A percentile compares a stretch with the other conserved stretches of the same genome.
Conservation (phyloP, 1,284 basidiomycete species). For the Austroboletus sp. region DNA sequence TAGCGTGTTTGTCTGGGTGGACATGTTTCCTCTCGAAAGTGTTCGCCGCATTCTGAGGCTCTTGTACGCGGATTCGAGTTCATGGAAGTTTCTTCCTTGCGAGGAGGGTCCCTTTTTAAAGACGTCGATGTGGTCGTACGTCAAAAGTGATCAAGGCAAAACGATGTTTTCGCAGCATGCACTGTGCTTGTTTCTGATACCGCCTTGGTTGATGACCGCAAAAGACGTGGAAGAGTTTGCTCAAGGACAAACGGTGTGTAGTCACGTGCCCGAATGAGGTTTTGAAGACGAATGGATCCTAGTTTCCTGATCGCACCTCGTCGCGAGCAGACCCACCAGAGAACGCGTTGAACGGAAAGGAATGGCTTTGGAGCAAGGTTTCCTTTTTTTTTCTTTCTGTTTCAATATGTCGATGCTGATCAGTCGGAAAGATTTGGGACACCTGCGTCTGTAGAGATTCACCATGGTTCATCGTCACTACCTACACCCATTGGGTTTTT, state of each 20-base stretch:
- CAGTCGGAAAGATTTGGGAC: conserved; percentile 53
- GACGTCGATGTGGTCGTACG: conserved; percentile 45
- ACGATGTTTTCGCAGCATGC: conserved; percentile 25
- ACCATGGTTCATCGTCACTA: conserved; percentile 62
- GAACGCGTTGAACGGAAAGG: conserved; percentile 14
- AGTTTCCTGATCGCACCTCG: conserved; percentile 23
- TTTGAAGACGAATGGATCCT: conserved; percentile 3
- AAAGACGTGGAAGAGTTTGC: conserved; percentile 53
- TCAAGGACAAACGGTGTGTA: conserved; percentile 41
- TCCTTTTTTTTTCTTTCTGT: conserved; percentile 2
- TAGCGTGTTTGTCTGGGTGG: conserved; percentile 42
- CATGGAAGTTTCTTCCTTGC: conserved; percentile 40
- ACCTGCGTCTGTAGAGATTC: conserved; percentile 47
- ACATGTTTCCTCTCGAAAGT: conserved; percentile 50
- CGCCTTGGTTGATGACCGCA: conserved; percentile 57
- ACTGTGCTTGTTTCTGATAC: conserved; percentile 51
- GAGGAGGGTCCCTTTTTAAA: conserved; percentile 40
- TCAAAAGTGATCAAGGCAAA: conserved; percentile 10
- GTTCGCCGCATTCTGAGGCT: conserved; percentile 49
- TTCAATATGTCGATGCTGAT: conserved; percentile 10
- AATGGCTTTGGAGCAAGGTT: conserved; percentile 65
- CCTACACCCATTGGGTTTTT: conserved; percentile 65
- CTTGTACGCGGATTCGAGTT: conserved; percentile 36
- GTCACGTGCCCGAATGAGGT: not conserved
- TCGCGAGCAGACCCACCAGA: conserved; percentile 30